Conservation (phyloP, 495 filamentous ascomycete genomes). For the Podospora sp. region DNA sequence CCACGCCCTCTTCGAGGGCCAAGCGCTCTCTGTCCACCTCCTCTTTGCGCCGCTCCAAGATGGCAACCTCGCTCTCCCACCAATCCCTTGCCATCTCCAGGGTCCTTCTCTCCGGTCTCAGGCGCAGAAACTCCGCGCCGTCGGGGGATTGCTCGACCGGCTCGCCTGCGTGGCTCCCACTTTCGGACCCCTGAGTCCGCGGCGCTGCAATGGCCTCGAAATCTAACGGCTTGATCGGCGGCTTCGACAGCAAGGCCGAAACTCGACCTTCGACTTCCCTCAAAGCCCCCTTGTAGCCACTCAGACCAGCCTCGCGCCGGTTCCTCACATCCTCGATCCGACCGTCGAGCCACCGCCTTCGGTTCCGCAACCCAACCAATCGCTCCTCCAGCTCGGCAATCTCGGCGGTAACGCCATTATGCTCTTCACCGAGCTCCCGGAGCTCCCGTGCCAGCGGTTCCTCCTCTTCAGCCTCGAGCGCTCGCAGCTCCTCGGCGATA, state of each 20-base stretch:
- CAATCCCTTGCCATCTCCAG: constrained; percentile 75
- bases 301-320: constrained; percentile 52
- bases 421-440: constrained; percentile 53
- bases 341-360: constrained; percentile 60
- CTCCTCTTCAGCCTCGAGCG: constrained; percentile 43
- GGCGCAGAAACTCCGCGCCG: constrained; percentile 52
- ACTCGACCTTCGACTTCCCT: constrained; percentile 79
- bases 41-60: constrained; percentile 58
- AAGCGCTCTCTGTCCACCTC: constrained; percentile 67
- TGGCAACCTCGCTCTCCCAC: constrained; percentile 67
- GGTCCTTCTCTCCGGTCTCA: constrained; percentile 71
- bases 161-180: constrained; percentile 29
- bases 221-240: constrained; percentile 51
- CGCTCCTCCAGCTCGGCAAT: constrained; percentile 62
- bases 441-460: constrained; percentile 61
- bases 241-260: constrained; percentile 70
- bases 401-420: constrained; percentile 56
- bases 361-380: constrained; percentile 67
- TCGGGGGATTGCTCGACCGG: constrained; percentile 24
- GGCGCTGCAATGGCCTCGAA: constrained; percentile 37
- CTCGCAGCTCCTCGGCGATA: constrained; percentile 45
- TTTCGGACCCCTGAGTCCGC: neutral
- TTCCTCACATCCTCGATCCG: constrained; percentile 68
- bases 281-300: constrained; percentile 53
- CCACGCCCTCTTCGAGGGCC: constrained; percentile 81